Base-by-base conservation (phyloP, 495 filamentous ascomycete species). In the Neurospora hispaniola region DNA sequence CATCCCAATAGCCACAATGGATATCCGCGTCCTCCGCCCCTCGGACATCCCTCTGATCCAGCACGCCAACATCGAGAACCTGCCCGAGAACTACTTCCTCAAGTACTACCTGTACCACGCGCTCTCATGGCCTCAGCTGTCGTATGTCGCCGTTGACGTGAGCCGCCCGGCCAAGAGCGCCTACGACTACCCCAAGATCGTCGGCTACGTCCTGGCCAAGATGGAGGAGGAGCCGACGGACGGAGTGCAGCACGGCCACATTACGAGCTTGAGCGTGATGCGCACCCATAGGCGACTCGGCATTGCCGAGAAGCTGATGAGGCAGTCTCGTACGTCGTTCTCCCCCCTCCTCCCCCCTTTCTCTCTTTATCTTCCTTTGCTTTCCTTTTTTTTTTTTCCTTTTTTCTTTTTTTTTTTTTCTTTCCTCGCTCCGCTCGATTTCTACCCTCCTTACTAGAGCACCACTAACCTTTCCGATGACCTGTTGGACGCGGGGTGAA, bases 41-140 rank as follows among this genome's bases (percentile, higher is more conserved):
- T 88, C 89, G 72, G 92, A 95, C 84, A 95, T 97, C 76, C 96
- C 93, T 62, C 90, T 97, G 76, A 95, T 99, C 78, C 96, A 99
- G 85, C 92, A 94, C 83, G 94, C 96, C 76, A 99, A 99, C 86
- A 93, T 98, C 81, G 97, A 97, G 79, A 99, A 99, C 85, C 88
- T 99, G 40, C 96, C 96, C 77, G 96, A 99, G 84, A 99, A 99
- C 87, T 99, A 99, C 88, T 98, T 98, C 83, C 90, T 96, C 84
- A 99, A 99, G 88, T 99, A 99, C 88, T 99, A 99, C 88, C 92
- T 99, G 78, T 99, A 99, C 89, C 96, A 99, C 83, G 96, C 96
- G 8, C 89, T 98, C 71, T 96, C 93, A 70, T 99, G 96, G 96
- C 96, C 96, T 10, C 95, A 98, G 81, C 89, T 98, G 70, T 94